Percentiles rank a stretch among this genome's conserved stretches.
Evolutionary conservation across 768 basidiomycete genomes (phyloP).

Genomic region (Lentinula raphanica): DNA sequence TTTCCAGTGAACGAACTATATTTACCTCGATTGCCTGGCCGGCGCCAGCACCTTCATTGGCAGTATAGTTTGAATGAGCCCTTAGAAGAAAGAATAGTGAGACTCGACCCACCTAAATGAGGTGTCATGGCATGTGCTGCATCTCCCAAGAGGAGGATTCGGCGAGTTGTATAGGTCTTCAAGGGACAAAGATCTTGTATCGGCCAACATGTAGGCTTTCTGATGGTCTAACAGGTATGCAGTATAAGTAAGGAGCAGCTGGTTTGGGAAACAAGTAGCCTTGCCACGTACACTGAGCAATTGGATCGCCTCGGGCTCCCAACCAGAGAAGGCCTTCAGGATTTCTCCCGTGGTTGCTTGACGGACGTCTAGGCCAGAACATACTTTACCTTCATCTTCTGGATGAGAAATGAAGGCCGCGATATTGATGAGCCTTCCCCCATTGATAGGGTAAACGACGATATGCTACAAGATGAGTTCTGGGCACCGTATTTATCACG

Average conservation of each 20-base stretch:
- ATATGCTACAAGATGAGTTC: constrained; percentile 32
- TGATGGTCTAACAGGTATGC: constrained; percentile 8
- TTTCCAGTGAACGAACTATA: neutral
- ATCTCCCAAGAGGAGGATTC: constrained; percentile 32
- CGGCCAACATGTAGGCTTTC: constrained; percentile 26
- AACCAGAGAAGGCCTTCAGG: constrained; percentile 28
- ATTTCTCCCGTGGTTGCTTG: constrained; percentile 33
- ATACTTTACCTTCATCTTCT: constrained; percentile 29
- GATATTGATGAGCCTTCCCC: constrained; percentile 44
- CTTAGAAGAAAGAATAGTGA: neutral
- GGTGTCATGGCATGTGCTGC: constrained; percentile 26
- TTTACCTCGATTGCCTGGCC: constrained; percentile 24
- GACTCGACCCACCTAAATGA: constrained; percentile 16
- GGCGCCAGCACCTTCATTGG: constrained; percentile 16
- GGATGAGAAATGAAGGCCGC: constrained; percentile 33
- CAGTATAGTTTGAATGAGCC: too few species aligned
- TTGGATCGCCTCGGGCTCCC: constrained; percentile 42
- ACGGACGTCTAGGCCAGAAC: constrained; percentile 25
- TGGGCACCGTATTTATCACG: neutral
- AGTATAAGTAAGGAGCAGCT: neutral
- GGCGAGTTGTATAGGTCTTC: constrained; percentile 21
- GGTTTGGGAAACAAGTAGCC: neutral
- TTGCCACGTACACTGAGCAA: constrained; percentile 35
- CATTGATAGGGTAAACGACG: constrained; percentile 46
- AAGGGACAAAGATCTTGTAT: constrained; percentile 25